phyloP scores from a whole-genome alignment of 2,329 filamentous ascomycete genomes.

The Thielaviopsis punctulata region DNA sequence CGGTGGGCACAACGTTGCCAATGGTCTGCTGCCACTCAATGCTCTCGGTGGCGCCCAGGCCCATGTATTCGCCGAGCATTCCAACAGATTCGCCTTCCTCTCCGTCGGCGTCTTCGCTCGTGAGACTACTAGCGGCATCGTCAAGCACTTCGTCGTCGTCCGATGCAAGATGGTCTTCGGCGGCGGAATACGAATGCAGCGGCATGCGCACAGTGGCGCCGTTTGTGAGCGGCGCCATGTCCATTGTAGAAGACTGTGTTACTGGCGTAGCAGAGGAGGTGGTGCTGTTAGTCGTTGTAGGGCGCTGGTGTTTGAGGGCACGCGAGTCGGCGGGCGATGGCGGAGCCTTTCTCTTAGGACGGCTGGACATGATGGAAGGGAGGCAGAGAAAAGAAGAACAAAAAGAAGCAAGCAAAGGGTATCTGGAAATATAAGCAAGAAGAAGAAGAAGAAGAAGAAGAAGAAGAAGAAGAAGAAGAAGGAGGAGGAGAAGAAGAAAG shows the following conservation, averaged over 20 bases:
- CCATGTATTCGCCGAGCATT: conserved; percentile 16
- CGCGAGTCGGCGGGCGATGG: conserved; percentile 18
- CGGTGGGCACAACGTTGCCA: conserved; percentile 81
- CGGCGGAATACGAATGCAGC: conserved; percentile 7
- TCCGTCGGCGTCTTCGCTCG: not conserved
- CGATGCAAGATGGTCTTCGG: conserved; percentile 21
- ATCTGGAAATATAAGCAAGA: not conserved
- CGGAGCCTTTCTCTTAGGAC: conserved; percentile 36
- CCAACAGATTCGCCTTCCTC: conserved; percentile 19
- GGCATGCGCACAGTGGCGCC: conserved; percentile 1
- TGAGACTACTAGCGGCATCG: not conserved
- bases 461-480: not conserved
- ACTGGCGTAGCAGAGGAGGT: conserved; percentile 17
- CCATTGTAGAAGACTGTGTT: conserved; percentile 9
- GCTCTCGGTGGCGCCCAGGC: conserved; percentile 18
- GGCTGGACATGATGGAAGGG: conserved; percentile 23
- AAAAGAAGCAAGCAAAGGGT: too few species aligned
- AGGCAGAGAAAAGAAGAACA: too few species aligned
- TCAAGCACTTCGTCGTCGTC: conserved; percentile 15
- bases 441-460: not conserved
- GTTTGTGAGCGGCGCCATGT: not conserved
- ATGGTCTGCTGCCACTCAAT: conserved; percentile 88
- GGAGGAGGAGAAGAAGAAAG: not conserved
- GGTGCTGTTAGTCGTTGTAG: conserved; percentile 34
- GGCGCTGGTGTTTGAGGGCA: conserved; percentile 26